Conservation (phyloP, 371 early-diverging fungal genomes). For the Pancytospora philotis region DNA sequence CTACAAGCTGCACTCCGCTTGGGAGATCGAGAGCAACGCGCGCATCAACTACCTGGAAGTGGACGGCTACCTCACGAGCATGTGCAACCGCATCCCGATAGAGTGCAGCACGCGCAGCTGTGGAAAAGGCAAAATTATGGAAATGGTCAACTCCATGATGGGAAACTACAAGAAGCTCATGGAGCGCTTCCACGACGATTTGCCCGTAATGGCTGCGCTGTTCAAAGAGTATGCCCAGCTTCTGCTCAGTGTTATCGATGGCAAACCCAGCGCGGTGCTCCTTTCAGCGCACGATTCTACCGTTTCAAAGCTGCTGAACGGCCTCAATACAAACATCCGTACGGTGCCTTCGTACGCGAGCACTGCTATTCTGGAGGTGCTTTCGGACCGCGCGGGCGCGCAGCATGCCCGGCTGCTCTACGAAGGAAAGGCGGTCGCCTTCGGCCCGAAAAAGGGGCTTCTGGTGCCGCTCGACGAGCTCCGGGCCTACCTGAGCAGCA, state of each 20-base stretch:
- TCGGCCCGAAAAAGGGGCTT: slow-evolving; percentile 20
- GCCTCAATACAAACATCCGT: slow-evolving; percentile 23
- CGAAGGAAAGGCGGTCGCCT: slow-evolving; percentile 26
- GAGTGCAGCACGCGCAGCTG: slow-evolving; percentile 34
- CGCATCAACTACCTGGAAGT: not conserved
- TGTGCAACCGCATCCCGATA: slow-evolving; percentile 33
- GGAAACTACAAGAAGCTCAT: slow-evolving; percentile 26
- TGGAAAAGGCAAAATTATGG: slow-evolving; percentile 13
- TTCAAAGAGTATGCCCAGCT: slow-evolving; percentile 43
- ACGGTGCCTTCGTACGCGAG: slow-evolving; percentile 49
- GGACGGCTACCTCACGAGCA: slow-evolving; percentile 14
- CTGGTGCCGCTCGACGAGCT: slow-evolving; percentile 32
- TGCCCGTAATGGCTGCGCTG: not conserved
- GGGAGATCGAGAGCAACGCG: not conserved
- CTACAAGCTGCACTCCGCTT: not conserved
- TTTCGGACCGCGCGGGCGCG: slow-evolving; percentile 22
- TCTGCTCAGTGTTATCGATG: slow-evolving; percentile 8
- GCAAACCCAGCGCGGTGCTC: slow-evolving; percentile 15
- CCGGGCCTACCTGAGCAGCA: slow-evolving; percentile 14
- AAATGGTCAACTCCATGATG: slow-evolving; percentile 23
- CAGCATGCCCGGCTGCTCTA: slow-evolving; percentile 42
- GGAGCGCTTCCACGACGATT: not conserved
- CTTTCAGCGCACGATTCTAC: slow-evolving; percentile 50
- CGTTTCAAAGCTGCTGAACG: slow-evolving; percentile 31
- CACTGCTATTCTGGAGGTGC: slow-evolving; percentile 54